Percentiles rank a stretch among this genome's conserved stretches.
Conservation (phyloP, 768 basidiomycete genomes). For the Boletus barrowsii region DNA sequence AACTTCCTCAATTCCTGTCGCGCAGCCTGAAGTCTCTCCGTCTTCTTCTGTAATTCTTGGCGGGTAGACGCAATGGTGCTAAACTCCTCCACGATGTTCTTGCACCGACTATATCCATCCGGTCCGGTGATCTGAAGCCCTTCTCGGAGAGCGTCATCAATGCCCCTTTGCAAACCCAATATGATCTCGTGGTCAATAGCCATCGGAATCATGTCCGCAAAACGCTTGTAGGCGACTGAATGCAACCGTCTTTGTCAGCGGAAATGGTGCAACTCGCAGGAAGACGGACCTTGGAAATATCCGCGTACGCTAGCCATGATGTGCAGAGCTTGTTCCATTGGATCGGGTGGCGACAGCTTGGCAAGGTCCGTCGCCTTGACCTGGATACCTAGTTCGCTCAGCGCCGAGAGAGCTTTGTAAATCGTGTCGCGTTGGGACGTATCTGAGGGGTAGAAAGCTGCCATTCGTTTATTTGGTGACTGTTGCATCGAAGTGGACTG, state of each 20-base stretch:
- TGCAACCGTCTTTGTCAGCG: background rate
- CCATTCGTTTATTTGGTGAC: too few species aligned
- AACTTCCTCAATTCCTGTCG: constrained; percentile 33
- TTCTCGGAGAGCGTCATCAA: constrained; percentile 42
- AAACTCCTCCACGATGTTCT: constrained; percentile 48
- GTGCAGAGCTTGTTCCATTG: constrained; percentile 50
- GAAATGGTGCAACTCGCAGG: background rate
- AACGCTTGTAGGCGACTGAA: constrained; percentile 43
- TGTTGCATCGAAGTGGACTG: too few species aligned
- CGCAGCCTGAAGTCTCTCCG: constrained; percentile 46
- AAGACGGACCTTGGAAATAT: constrained; percentile 59
- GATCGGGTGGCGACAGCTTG: constrained; percentile 47
- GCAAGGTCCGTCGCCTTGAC: constrained; percentile 41
- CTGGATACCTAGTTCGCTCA: constrained; percentile 19
- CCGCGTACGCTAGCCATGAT: constrained; percentile 69
- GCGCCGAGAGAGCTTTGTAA: constrained; percentile 23
- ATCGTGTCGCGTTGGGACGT: constrained; percentile 15
- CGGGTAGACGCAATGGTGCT: constrained; percentile 42
- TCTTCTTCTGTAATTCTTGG: constrained; percentile 47
- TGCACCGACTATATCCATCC: constrained; percentile 44
- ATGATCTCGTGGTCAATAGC: constrained; percentile 35
- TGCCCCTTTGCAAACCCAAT: constrained; percentile 43
- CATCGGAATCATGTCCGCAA: constrained; percentile 38
- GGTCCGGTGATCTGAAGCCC: constrained; percentile 50
- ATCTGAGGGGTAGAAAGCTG: too few species aligned